Conservation (phyloP, 108 stramenopile species). For the Nitzschia putrida region DNA sequence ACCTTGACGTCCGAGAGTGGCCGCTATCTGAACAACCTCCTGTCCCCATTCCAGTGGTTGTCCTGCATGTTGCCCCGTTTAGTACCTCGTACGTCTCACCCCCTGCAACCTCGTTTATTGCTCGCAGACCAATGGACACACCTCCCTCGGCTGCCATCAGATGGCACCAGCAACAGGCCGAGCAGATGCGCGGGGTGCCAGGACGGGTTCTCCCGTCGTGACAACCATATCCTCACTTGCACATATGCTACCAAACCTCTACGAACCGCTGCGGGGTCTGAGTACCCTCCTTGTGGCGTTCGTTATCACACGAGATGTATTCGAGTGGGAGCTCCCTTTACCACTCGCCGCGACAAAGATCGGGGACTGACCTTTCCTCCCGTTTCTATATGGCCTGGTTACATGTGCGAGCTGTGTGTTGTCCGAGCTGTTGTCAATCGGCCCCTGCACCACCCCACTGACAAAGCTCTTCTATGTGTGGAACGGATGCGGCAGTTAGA, state of each 20-base stretch:
- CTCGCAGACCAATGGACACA: constrained; percentile 6
- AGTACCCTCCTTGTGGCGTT: background rate
- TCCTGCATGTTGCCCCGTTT: constrained; percentile 1
- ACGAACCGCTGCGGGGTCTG: background rate
- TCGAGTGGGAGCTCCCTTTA: constrained; percentile 15
- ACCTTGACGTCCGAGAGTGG: background rate
- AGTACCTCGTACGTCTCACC: background rate
- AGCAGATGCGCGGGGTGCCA: constrained; percentile 3
- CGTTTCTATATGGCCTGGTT: background rate
- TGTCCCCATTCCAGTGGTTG: constrained; percentile 13
- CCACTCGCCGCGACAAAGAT: background rate
- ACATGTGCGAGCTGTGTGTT: background rate
- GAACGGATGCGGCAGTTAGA: constrained; percentile 12
- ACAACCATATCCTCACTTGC: background rate
- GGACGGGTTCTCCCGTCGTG: background rate
- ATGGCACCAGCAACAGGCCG: constrained; percentile 20
- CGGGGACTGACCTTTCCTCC: background rate
- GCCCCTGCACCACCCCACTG: background rate
- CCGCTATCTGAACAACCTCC: background rate
- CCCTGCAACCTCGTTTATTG: background rate
- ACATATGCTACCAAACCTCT: background rate
- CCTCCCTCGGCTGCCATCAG: constrained; percentile 4
- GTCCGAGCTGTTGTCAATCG: background rate
- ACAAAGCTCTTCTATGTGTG: background rate
- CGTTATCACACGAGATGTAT: constrained; percentile 4